These are phyloP conservation scores for Ogataea methylovora DNA, from an alignment of 805 yeast genomes.

Conservation along the genomic window DNA sequence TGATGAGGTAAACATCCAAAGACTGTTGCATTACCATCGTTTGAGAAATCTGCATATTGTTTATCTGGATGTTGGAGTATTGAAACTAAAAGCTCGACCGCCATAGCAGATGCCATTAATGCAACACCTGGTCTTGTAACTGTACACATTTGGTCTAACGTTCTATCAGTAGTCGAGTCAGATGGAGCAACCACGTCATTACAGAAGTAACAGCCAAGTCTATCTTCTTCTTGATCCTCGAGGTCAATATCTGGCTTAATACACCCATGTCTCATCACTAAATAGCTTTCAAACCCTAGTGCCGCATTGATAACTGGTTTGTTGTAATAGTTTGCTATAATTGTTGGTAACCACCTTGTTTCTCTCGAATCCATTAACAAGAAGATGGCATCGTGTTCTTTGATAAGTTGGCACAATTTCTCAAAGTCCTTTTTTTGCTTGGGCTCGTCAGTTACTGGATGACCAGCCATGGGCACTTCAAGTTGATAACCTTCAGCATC, in stretches of 20 bases:
- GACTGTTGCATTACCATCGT: constrained; percentile 24
- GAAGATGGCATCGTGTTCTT: constrained; percentile 68
- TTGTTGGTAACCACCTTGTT: constrained; percentile 95
- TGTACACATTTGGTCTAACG: constrained; percentile 97
- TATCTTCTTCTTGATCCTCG: constrained; percentile 18
- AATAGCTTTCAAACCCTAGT: constrained; percentile 85
- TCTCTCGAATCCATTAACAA: constrained; percentile 92
- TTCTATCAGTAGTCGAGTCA: constrained; percentile 79
- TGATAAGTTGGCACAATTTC: constrained; percentile 43
- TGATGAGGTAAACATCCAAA: constrained; percentile 85
- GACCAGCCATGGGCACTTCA: constrained; percentile 96
- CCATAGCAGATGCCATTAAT: constrained; percentile 73
- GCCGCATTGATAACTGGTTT: constrained; percentile 90
- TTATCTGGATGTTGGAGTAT: constrained; percentile 57
- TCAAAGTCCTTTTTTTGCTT: constrained; percentile 46
- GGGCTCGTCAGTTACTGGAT: constrained; percentile 56
- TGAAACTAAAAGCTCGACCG: constrained; percentile 77
- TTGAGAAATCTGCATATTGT: constrained; percentile 31
- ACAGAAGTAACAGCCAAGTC: constrained; percentile 91
- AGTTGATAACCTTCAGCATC: constrained; percentile 52
- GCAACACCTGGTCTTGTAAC: constrained; percentile 98
- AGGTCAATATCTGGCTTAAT: constrained; percentile 13
- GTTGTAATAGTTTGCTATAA: constrained; percentile 55
- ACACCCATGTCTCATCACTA: constrained; percentile 91
- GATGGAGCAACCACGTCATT: constrained; percentile 93